Conservation (phyloP, 2,329 filamentous ascomycete genomes). For the Phialophora macrospora region DNA sequence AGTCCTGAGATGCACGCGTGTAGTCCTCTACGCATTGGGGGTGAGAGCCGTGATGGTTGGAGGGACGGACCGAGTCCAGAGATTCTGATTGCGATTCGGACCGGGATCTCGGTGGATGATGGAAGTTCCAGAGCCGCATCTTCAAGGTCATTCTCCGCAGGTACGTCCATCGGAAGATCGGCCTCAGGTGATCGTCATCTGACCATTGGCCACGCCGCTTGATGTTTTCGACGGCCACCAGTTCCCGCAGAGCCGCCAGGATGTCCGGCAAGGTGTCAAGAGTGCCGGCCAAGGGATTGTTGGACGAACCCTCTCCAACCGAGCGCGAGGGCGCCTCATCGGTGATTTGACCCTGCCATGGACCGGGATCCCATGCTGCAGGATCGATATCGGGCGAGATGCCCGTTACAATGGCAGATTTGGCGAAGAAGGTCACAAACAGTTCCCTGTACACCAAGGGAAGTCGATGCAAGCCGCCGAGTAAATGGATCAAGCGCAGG, state of each 20-base stretch:
- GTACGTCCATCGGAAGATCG: slow-evolving; percentile 13
- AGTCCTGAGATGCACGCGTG: neutral
- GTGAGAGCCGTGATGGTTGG: neutral
- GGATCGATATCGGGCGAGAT: slow-evolving; percentile 11
- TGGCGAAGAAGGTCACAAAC: slow-evolving; percentile 17
- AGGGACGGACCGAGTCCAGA: too few relatives aligned
- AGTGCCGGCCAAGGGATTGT: neutral
- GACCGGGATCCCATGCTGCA: slow-evolving; percentile 15
- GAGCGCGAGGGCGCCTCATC: neutral
- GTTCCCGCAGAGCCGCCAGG: slow-evolving; percentile 7
- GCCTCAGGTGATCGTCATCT: slow-evolving; percentile 15
- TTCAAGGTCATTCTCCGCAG: slow-evolving; percentile 16
- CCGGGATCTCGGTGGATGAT: neutral
- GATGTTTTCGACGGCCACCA: slow-evolving; percentile 8
- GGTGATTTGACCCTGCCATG: slow-evolving; percentile 1
- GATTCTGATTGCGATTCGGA: neutral
- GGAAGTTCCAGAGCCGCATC: slow-evolving; percentile 17
- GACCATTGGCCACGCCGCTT: slow-evolving; percentile 9
- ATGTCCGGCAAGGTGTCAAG: neutral
- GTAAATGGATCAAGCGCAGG: neutral
- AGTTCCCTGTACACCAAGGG: slow-evolving; percentile 15
- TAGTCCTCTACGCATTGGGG: neutral
- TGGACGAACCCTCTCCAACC: neutral
- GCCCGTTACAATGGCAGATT: slow-evolving; percentile 13
- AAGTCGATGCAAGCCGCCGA: slow-evolving; percentile 1